These are phyloP conservation scores for Quercus berberidifolia DNA, from an alignment of 306 rosid genomes.

Conservation along the genomic window DNA sequence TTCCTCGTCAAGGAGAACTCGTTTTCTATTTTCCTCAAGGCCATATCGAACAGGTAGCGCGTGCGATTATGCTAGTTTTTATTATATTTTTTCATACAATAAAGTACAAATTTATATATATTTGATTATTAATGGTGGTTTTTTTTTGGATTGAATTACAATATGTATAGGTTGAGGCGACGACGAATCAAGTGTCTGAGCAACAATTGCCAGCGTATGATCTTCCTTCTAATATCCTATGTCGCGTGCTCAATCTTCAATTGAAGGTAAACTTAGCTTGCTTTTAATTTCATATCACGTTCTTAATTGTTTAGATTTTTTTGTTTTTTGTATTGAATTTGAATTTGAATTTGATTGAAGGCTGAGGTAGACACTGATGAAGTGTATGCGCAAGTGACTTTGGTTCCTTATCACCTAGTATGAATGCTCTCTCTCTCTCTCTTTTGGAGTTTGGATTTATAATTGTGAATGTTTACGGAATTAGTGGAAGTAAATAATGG, in stretches of 20 bases:
- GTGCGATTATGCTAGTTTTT: no score
- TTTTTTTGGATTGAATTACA: background rate
- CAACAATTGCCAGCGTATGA: slow-evolving; percentile 51
- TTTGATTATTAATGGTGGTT: background rate
- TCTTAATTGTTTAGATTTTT: background rate
- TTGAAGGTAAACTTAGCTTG: slow-evolving; percentile 32
- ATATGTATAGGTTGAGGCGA: slow-evolving; percentile 42
- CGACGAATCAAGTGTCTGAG: slow-evolving; percentile 52
- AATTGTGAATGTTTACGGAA: background rate
- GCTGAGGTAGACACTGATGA: slow-evolving; percentile 59
- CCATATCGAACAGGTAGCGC: slow-evolving; percentile 51
- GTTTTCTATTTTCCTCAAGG: slow-evolving; percentile 64
- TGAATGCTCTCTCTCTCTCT: background rate
- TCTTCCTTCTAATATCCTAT: slow-evolving; percentile 48
- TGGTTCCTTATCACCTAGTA: slow-evolving; percentile 42
- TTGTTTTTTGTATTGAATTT: background rate
- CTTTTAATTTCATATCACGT: background rate
- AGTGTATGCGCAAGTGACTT: slow-evolving; percentile 52
- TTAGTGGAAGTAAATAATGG: background rate
- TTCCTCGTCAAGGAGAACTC: slow-evolving; percentile 42
- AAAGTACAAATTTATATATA: no score
- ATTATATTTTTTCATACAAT: no score
- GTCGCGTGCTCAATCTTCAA: slow-evolving; percentile 45
- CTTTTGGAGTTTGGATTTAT: background rate
- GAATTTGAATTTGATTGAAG: slow-evolving; percentile 6